Evolutionary conservation across 106 monocot genomes (phyloP).

Genomic region (Gastrodia elata): DNA sequence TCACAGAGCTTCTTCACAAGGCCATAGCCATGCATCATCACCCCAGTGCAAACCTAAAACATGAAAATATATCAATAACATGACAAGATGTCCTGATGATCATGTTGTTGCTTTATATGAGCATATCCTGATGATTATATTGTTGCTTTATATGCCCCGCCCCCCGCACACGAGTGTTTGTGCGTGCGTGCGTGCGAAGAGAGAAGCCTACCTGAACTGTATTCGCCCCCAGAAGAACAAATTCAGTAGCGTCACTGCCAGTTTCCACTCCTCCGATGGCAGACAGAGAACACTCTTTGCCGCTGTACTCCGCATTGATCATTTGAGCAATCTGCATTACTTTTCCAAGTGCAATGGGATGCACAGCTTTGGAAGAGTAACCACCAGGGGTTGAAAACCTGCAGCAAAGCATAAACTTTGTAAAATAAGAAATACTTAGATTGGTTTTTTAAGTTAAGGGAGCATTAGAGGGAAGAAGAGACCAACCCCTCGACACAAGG

Average conservation of each 20-base stretch:
- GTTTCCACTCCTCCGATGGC: constrained; percentile 96
- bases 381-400: constrained; percentile 97
- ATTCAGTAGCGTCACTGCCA: constrained; percentile 85
- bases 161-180: no score
- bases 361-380: constrained; percentile 89
- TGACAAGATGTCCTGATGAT: no score
- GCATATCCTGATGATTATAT: no score
- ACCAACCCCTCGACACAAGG: constrained; percentile 96
- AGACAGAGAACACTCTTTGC: constrained; percentile 60
- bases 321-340: constrained; percentile 98
- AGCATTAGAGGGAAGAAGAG: neutral
- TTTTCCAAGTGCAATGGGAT: constrained; percentile 93
- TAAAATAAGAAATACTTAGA: neutral
- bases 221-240: constrained; percentile 92
- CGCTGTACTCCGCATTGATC: constrained; percentile 73
- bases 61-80: neutral
- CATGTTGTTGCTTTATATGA: no score
- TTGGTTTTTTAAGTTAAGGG: neutral
- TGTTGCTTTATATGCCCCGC: no score
- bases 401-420: constrained; percentile 6
- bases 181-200: no score
- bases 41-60: constrained; percentile 17
- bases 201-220: constrained; percentile 71
- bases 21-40: constrained; percentile 22
- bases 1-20: constrained; percentile 19